phyloP scores from a whole-genome alignment of 306 rosid genomes.

The Elaeagnus macrophylla region DNA sequence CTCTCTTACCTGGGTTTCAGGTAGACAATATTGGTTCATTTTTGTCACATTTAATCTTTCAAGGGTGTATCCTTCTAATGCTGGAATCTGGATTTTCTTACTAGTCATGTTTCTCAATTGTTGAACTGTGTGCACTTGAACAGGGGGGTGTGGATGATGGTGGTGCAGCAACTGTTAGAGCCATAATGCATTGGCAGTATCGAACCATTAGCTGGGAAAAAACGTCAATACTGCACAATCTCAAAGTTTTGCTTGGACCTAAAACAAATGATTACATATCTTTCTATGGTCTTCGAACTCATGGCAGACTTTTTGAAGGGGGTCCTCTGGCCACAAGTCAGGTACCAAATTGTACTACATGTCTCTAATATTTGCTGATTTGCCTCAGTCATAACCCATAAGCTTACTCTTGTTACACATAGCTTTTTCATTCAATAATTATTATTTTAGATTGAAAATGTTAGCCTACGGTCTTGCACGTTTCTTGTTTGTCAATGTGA shows the following conservation, averaged over 20 bases:
- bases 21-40: conserved; percentile 12
- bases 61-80: background rate
- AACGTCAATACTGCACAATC: conserved; percentile 33
- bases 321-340: conserved; percentile 45
- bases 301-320: conserved; percentile 38
- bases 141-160: conserved; percentile 44
- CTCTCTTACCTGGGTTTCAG: conserved; percentile 48
- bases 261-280: conserved; percentile 40
- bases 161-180: conserved; percentile 49
- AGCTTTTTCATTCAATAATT: too few species aligned
- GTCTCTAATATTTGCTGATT: too few species aligned
- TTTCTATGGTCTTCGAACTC: conserved; percentile 38
- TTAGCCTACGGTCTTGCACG: too few species aligned
- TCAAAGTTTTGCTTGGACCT: conserved; percentile 25
- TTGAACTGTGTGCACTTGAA: background rate
- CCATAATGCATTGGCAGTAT: conserved; percentile 48
- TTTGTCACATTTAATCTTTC: background rate
- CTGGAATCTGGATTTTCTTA: conserved; percentile 1
- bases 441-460: too few species aligned
- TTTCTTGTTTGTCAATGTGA: too few species aligned
- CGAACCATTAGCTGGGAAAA: conserved; percentile 41
- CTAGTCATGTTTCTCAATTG: background rate
- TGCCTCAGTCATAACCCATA: too few species aligned
- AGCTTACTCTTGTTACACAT: background rate
- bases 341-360: conserved; percentile 15